Percentiles rank a stretch among this genome's conserved stretches.
Conservation (phyloP, 2,329 filamentous ascomycete genomes). For the Fonsecaea multimorphosa region DNA sequence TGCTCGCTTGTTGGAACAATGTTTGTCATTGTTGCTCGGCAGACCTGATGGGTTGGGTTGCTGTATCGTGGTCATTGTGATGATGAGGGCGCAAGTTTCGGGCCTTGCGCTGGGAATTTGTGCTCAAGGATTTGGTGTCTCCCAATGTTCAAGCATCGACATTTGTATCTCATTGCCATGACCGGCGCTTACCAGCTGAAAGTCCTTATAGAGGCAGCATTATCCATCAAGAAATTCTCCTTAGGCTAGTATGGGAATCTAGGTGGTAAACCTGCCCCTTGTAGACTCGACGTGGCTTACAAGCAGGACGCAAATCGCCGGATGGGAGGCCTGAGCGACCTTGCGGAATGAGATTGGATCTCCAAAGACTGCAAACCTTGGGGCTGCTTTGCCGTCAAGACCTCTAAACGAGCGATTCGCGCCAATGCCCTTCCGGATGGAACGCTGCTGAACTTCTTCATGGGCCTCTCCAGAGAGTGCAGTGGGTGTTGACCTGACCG, state of each 20-base stretch:
- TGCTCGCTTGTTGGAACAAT: neutral
- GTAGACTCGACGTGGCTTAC: neutral
- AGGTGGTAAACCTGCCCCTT: neutral
- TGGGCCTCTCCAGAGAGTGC: too few relatives aligned
- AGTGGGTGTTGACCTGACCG: too few relatives aligned
- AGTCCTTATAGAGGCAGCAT: neutral
- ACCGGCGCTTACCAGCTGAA: neutral
- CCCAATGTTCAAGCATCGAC: neutral
- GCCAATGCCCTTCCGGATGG: neutral
- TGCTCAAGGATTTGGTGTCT: neutral
- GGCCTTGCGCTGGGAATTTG: neutral
- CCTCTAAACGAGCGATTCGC: constrained; percentile 1
- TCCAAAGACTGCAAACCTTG: neutral
- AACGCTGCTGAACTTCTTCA: neutral
- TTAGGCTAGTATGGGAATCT: neutral
- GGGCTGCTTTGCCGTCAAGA: neutral
- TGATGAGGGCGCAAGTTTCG: neutral
- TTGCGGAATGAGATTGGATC: neutral
- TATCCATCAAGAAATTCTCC: neutral
- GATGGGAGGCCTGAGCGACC: neutral
- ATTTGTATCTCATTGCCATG: neutral
- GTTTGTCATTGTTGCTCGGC: neutral
- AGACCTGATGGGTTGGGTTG: neutral
- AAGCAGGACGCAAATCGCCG: neutral
- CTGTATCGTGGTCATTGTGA: neutral